Conservation (phyloP, 352 stramenopile genomes). For the Pythium diclinum region DNA sequence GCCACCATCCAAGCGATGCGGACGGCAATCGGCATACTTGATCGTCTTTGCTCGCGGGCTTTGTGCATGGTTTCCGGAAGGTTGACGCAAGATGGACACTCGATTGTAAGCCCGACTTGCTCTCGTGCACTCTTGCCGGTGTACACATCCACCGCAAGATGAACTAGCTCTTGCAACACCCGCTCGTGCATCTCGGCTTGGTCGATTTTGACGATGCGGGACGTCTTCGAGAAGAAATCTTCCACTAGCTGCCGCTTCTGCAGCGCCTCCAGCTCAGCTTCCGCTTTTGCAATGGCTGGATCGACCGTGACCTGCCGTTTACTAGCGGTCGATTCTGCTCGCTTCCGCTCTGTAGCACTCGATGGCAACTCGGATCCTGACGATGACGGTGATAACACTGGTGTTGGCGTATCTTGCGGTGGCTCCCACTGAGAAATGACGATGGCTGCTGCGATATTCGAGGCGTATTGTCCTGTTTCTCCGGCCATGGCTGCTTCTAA, state of each 20-base stretch:
- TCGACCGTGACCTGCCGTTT: constrained; percentile 14
- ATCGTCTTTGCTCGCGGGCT: constrained; percentile 13
- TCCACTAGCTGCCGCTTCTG: constrained; percentile 10
- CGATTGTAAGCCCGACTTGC: neutral
- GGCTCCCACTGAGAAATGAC: constrained; percentile 3
- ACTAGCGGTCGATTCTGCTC: neutral
- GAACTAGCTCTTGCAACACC: constrained; percentile 14
- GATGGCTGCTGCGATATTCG: constrained; percentile 2
- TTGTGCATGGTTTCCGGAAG: constrained; percentile 1
- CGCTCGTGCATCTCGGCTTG: constrained; percentile 16
- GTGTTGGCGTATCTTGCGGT: neutral
- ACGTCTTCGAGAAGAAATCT: constrained; percentile 7
- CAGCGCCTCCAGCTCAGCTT: constrained; percentile 11
- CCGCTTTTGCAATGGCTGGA: constrained; percentile 13
- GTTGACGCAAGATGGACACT: neutral
- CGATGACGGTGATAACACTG: constrained; percentile 7
- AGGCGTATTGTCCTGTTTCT: neutral
- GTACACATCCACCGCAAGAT: constrained; percentile 12
- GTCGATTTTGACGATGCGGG: constrained; percentile 11
- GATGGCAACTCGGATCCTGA: constrained; percentile 1
- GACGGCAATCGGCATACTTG: neutral
- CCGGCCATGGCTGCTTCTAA: neutral
- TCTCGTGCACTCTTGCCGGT: neutral
- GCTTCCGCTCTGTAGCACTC: constrained; percentile 2
- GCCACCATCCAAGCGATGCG: constrained; percentile 22